Base-by-base conservation (phyloP, 805 yeast genomes). In the Lachancea dasiensis region DNA sequence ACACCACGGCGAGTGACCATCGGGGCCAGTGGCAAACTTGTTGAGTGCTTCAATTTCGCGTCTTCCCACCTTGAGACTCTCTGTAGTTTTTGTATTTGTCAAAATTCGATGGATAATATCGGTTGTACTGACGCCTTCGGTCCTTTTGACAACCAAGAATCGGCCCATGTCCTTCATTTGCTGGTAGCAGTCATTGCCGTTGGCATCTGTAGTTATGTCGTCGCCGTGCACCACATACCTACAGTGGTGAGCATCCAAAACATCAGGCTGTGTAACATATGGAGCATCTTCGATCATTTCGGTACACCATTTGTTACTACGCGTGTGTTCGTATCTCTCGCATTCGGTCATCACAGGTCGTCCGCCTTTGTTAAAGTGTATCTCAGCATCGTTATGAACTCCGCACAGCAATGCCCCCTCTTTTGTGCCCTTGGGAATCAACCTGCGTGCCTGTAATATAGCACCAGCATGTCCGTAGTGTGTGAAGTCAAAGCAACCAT, bases 391-490 rank as follows among this genome's bases (percentile, higher is more conserved):
- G 3, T 85, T 78, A 60, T 92, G 98, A 15, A 92, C 85, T 1
- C 98, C 98, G 34, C 59, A 54, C 14, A 44, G 34, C 27, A 56
- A 39, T 9, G 32, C 33, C 5, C 41, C 34, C 14, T 36, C 27
- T 15, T 26, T 30, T 19, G 43, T 24, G 9, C 86, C 95, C 40
- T 65, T 75, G 29, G 87, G 70, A 7, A 95, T 95, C 13, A 83
- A 70, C 50, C 80, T 85, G 27, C 95, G 72, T 0, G 98, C 96
- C 59, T 92, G 98, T 40, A 85, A 64, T 75, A 92, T 79, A 15
- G 97, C 98, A 21, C 97, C 97, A 3, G 97, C 95, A 53, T 92
- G 98, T 17, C 95, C 97, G 55, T 92, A 97, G 59, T 92, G 98
- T 28, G 95, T 86, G 64, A 92, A 92, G 61, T 92, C 98, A 63